phyloP scores from a whole-genome alignment of 140 eudicot genomes.

The Bidens hawaiensis region DNA sequence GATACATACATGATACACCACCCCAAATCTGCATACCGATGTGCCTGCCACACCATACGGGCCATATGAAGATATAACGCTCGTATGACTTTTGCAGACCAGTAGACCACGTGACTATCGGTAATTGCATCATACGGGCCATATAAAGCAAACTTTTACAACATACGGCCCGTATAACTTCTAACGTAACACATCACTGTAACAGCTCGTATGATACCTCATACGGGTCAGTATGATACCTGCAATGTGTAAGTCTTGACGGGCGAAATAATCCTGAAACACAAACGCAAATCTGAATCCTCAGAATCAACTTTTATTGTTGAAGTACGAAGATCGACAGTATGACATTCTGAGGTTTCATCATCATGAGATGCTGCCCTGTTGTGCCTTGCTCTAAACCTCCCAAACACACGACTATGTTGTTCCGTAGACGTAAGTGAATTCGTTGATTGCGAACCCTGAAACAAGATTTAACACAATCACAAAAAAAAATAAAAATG shows the following conservation, averaged over 20 bases:
- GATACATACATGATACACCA: too few relatives aligned
- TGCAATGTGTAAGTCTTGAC: constrained; percentile 76
- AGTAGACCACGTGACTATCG: too few relatives aligned
- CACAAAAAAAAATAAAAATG: not conserved
- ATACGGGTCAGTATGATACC: too few relatives aligned
- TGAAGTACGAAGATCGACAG: constrained; percentile 89
- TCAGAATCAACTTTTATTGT: constrained; percentile 86
- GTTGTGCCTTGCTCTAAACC: constrained; percentile 66
- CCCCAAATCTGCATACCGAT: too few relatives aligned
- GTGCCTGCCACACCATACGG: too few relatives aligned
- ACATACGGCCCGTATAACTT: too few relatives aligned
- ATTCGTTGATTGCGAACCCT: constrained; percentile 62
- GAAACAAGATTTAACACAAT: constrained; percentile 15
- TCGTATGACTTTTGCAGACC: too few relatives aligned
- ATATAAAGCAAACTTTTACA: too few relatives aligned
- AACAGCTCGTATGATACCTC: too few relatives aligned
- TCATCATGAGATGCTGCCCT: constrained; percentile 60
- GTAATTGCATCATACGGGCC: too few relatives aligned
- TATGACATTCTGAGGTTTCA: constrained; percentile 57
- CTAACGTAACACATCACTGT: too few relatives aligned
- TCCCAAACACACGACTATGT: constrained; percentile 69
- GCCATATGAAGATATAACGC: too few relatives aligned
- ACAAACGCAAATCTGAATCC: constrained; percentile 82
- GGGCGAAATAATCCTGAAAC: constrained; percentile 92
- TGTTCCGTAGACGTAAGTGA: constrained; percentile 44